phyloP scores from a whole-genome alignment of 2,329 filamentous ascomycete species.

The Epichloe uncinata region DNA sequence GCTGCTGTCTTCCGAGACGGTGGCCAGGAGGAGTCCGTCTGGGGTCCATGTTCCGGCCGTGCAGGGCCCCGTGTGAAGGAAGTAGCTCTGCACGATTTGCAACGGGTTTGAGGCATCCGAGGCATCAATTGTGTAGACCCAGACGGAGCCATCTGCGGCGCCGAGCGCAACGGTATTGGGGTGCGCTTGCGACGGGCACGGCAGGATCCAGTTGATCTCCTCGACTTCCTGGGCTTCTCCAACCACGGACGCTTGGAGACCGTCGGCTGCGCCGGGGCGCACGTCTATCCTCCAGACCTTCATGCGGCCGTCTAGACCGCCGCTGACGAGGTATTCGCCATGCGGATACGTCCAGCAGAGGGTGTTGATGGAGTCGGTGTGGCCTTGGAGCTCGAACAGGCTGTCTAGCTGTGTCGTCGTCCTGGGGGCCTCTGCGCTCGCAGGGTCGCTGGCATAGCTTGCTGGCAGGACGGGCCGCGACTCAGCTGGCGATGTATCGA shows the following conservation, averaged over 20 bases:
- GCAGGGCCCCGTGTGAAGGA: slow-evolving; percentile 73
- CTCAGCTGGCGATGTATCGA: slow-evolving; percentile 56
- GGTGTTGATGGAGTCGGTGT: slow-evolving; percentile 82
- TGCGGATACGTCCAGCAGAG: slow-evolving; percentile 70
- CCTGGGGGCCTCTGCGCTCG: slow-evolving; percentile 33
- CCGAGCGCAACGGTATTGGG: slow-evolving; percentile 79
- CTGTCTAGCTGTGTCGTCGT: slow-evolving; percentile 47
- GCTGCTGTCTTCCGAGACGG: slow-evolving; percentile 76
- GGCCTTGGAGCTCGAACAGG: slow-evolving; percentile 69
- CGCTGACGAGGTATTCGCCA: slow-evolving; percentile 77
- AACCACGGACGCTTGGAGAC: slow-evolving; percentile 46
- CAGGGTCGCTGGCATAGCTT: slow-evolving; percentile 56
- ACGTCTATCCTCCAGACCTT: slow-evolving; percentile 50
- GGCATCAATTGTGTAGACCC: slow-evolving; percentile 81
- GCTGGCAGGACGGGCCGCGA: slow-evolving; percentile 57
- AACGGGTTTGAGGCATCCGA: slow-evolving; percentile 47
- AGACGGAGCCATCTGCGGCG: slow-evolving; percentile 81
- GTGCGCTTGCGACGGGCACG: slow-evolving; percentile 58
- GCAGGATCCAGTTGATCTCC: slow-evolving; percentile 80
- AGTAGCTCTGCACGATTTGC: slow-evolving; percentile 81
- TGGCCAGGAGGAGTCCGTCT: slow-evolving; percentile 75
- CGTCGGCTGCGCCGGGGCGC: slow-evolving; percentile 28
- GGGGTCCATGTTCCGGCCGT: slow-evolving; percentile 86
- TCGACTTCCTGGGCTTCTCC: slow-evolving; percentile 79
- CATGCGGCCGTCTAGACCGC: slow-evolving; percentile 74